Evolutionary conservation across 768 basidiomycete genomes (phyloP), one percentile per base, ranked within the genome.

Genomic region (Boletus insuetus): DNA sequence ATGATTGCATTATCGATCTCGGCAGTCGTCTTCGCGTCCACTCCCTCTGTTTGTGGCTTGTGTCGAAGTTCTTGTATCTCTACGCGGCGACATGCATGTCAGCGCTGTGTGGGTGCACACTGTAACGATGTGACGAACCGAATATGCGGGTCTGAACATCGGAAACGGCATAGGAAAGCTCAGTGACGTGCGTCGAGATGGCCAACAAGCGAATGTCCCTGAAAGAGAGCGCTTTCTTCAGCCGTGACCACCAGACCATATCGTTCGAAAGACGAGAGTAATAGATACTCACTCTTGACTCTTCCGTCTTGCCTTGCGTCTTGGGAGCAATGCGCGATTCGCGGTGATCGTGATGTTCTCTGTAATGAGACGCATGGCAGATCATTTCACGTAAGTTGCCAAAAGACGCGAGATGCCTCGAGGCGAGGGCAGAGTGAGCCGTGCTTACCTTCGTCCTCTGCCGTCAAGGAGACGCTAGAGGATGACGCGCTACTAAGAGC

Each of bases 41-140:
- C 76, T 53, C 75, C 74, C 14, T 81, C 79, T 13, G 83, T 78
- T 59, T 90, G 87, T 17, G 88, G 86, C 64, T 88, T 91, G 74
- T 96, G 94, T 41, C 94, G 87, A 42, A 95, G 80, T 70, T 96
- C 94, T 72, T 96, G 91, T 48, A 95, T 93, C 74, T 94, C 93
- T 94, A 64, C 26, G 53, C 26, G 42, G 19, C 35, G 51, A 54
- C 14, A 54, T 34, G 46, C 24, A 10, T 16, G 40, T 70, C 56
- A 66, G 57, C 38, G 29, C 37, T 55, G 44, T 32, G 26, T 42
- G 40, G 29, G 37, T 20, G 4, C 44, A 53, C 32, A 49, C 54
- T 24, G 6, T 35, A 58, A 52, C 48, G 37, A 51, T 38, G 40
- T 6, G 20, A 65, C 69, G 53, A 69, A 91, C 91, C 91, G 64